These are phyloP conservation scores for Triglochin maritima DNA, from an alignment of 106 monocot species.

Conservation along the genomic window DNA sequence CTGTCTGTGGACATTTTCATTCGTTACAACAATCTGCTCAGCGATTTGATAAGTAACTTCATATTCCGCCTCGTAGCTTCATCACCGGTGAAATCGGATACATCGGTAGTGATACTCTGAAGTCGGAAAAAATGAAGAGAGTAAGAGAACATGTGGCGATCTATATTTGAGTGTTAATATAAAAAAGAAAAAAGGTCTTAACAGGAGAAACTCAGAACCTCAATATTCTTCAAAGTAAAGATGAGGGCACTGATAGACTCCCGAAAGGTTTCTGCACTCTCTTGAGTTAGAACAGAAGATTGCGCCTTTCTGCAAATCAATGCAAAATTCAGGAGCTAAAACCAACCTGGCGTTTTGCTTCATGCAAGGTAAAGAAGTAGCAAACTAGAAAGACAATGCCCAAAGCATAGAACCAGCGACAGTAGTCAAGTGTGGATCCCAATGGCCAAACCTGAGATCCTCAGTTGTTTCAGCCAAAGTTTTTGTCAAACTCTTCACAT, in stretches of 20 bases:
- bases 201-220: slow-evolving; percentile 30
- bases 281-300: slow-evolving; percentile 49
- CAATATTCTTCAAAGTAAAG: slow-evolving; percentile 78
- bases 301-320: slow-evolving; percentile 44
- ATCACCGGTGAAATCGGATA: slow-evolving; percentile 84
- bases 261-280: slow-evolving; percentile 52
- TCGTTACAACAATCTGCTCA: slow-evolving; percentile 73
- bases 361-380: neutral
- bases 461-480: slow-evolving; percentile 70
- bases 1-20: too few species aligned
- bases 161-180: neutral
- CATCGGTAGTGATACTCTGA: slow-evolving; percentile 83
- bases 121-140: neutral
- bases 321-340: neutral
- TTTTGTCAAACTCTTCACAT: slow-evolving; percentile 75
- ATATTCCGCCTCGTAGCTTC: slow-evolving; percentile 64
- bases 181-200: neutral
- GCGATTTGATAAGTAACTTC: slow-evolving; percentile 87
- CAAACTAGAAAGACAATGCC: neutral
- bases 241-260: slow-evolving; percentile 61
- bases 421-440: too few species aligned
- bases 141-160: neutral
- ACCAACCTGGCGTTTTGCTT: neutral
- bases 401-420: too few species aligned
- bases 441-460: slow-evolving; percentile 50